These are phyloP conservation scores for Leishmania major DNA, from an alignment of 208 protist genomes.

Conservation along the genomic window DNA sequence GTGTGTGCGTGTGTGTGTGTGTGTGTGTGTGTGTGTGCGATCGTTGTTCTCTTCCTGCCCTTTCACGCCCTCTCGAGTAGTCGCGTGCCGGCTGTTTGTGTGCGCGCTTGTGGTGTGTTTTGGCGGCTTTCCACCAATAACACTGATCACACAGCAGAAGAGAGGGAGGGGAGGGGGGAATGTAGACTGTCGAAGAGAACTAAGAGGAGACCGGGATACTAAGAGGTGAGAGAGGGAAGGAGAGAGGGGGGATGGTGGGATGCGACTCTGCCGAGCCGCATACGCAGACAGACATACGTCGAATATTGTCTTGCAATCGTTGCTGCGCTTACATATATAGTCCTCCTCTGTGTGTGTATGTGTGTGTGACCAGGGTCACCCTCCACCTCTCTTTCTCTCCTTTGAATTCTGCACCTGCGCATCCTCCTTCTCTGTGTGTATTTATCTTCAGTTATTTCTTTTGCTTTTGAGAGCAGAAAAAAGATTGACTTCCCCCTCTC, in stretches of 20 bases:
- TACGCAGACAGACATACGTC: neutral
- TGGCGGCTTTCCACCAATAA: neutral
- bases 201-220: neutral
- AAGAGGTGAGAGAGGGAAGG: neutral
- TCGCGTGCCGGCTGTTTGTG: neutral
- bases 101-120: neutral
- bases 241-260: neutral
- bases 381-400: neutral
- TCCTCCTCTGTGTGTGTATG: neutral
- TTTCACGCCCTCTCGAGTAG: neutral
- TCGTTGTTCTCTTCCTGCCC: neutral
- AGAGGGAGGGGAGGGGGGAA: neutral
- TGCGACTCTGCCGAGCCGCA: neutral
- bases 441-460: neutral
- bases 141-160: neutral
- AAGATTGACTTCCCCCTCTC: neutral
- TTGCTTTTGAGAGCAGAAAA: neutral
- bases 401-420: conserved; percentile 2
- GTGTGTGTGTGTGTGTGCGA: neutral
- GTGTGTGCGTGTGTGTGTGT: neutral
- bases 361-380: neutral
- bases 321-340: neutral
- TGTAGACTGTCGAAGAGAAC: neutral
- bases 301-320: neutral
- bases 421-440: neutral